Evolutionary conservation across 1,284 basidiomycete species (phyloP).

Genomic region (Inonotus hispidus): DNA sequence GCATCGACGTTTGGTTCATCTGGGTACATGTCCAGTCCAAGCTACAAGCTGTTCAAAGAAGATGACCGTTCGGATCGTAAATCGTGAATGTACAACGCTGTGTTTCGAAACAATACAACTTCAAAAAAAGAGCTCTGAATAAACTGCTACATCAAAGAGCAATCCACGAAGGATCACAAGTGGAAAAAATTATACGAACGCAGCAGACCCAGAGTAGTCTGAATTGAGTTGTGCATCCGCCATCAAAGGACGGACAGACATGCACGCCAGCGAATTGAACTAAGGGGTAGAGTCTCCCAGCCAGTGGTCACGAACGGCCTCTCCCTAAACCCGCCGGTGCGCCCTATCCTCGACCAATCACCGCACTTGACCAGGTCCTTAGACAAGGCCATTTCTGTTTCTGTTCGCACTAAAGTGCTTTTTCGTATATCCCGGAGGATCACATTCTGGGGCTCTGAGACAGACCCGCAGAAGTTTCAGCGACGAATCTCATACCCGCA

Average conservation of each 20-base stretch:
- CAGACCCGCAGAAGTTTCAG: background rate
- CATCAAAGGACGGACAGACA: background rate
- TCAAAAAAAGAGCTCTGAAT: no score
- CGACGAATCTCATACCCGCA: no score
- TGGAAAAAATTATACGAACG: constrained; percentile 13
- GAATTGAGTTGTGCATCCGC: constrained; percentile 22
- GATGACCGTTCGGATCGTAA: no score
- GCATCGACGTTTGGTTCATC: no score
- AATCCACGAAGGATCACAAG: constrained; percentile 4
- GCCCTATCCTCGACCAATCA: constrained; percentile 3
- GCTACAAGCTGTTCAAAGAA: no score
- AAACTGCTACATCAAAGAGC: no score
- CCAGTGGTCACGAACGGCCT: background rate
- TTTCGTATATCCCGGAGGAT: no score
- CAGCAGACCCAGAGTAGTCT: constrained; percentile 25
- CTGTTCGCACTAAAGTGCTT: no score
- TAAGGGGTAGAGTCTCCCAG: constrained; percentile 15
- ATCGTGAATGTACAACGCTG: no score
- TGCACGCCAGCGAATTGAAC: constrained; percentile 23
- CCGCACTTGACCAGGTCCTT: background rate
- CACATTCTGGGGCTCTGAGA: no score
- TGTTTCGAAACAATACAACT: no score
- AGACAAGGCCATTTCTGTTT: background rate
- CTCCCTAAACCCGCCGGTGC: background rate
- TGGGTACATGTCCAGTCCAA: no score